phyloP scores from a whole-genome alignment of 768 basidiomycete genomes.

The Cubamyces sp. region DNA sequence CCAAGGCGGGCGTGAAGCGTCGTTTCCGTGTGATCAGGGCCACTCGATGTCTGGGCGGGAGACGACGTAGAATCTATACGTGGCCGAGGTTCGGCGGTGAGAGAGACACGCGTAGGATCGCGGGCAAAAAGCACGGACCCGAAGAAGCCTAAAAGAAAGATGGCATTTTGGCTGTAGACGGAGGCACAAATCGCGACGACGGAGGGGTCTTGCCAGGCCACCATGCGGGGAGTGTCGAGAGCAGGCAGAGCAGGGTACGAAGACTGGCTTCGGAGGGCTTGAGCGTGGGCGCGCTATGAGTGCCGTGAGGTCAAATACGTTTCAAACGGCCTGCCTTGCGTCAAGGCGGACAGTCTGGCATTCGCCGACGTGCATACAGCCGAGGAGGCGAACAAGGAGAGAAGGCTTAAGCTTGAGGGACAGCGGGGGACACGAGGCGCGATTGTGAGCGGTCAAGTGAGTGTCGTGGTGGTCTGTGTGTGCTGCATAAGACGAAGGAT shows the following conservation, averaged over 20 bases:
- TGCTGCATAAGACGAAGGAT: too few relatives aligned
- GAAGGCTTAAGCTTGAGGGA: too few relatives aligned
- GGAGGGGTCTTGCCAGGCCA: constrained; percentile 20
- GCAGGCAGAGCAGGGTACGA: not conserved
- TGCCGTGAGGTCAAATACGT: not conserved
- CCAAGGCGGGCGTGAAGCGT: constrained; percentile 7
- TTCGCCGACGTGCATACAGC: constrained; percentile 2
- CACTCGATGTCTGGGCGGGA: constrained; percentile 12
- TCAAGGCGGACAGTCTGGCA: constrained; percentile 16
- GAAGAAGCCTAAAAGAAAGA: constrained; percentile 20
- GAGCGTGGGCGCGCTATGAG: not conserved
- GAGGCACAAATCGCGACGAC: constrained; percentile 16
- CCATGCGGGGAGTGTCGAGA: constrained; percentile 2
- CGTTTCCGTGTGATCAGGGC: constrained; percentile 17
- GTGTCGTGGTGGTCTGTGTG: too few relatives aligned
- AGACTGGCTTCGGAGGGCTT: not conserved
- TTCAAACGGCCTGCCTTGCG: constrained; percentile 3
- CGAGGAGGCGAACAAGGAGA: constrained; percentile 9
- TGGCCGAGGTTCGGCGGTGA: not conserved
- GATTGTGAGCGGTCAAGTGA: not conserved
- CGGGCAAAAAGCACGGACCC: constrained; percentile 4
- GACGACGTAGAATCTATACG: constrained; percentile 10
- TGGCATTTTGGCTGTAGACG: constrained; percentile 16
- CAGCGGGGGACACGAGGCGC: not conserved
- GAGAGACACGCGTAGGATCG: not conserved